Conservation (phyloP, 1,284 basidiomycete species). For the Ustilago vetiveriae region DNA sequence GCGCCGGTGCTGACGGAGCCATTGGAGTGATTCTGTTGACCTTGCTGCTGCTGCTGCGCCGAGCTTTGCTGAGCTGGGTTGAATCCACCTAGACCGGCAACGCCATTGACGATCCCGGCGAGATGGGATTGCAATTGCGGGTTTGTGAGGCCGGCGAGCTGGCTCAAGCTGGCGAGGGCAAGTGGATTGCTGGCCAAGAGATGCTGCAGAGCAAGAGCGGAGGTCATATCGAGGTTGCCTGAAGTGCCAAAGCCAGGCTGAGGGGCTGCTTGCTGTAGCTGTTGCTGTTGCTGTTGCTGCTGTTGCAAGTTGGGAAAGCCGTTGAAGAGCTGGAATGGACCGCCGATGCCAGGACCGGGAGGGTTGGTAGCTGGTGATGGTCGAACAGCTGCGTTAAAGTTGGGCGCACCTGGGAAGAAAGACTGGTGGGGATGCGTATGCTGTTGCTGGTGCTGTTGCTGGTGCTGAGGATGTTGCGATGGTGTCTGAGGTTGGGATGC, state of each 20-base stretch:
- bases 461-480: constrained; percentile 19
- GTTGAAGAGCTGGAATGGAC: constrained; percentile 31
- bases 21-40: constrained; percentile 23
- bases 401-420: constrained; percentile 35
- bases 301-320: constrained; percentile 30
- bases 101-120: constrained; percentile 36
- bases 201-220: constrained; percentile 64
- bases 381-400: constrained; percentile 22
- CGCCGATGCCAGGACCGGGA: constrained; percentile 21
- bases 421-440: constrained; percentile 16
- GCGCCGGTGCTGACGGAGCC: constrained; percentile 4
- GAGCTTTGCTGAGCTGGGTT: constrained; percentile 11
- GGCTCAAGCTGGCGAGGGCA: constrained; percentile 49
- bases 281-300: constrained; percentile 29
- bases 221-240: constrained; percentile 57
- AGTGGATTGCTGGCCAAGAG: constrained; percentile 60
- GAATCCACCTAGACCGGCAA: constrained; percentile 21
- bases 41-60: constrained; percentile 32
- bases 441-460: constrained; percentile 23
- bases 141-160: constrained; percentile 47
- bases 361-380: constrained; percentile 30
- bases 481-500: constrained; percentile 26
- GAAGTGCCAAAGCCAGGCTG: constrained; percentile 23
- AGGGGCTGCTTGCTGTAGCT: constrained; percentile 15
- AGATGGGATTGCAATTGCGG: constrained; percentile 50